phyloP scores from a whole-genome alignment of 2,329 filamentous ascomycete genomes.

The Chrysoporthe cubensis region DNA sequence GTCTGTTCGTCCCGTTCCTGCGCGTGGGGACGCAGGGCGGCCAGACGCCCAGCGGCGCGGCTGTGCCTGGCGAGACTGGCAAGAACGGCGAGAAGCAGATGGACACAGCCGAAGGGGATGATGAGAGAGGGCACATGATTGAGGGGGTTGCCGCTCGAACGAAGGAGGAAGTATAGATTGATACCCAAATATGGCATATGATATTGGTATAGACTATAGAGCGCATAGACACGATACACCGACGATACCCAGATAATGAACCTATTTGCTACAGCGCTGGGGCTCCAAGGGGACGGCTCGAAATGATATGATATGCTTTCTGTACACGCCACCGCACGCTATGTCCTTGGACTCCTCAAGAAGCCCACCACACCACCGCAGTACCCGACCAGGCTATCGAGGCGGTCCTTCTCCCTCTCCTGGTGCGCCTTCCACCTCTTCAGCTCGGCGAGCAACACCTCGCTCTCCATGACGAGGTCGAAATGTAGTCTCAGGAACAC shows the following conservation, averaged over 20 bases:
- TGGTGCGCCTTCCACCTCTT: constrained; percentile 73
- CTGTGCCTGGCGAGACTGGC: neutral
- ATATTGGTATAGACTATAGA: neutral
- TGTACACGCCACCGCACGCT: neutral
- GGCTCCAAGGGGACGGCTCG: too few species aligned
- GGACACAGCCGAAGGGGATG: neutral
- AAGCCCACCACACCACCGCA: constrained; percentile 86
- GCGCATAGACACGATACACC: neutral
- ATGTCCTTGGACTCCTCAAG: constrained; percentile 67
- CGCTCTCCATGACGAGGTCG: constrained; percentile 56
- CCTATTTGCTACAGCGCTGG: neutral
- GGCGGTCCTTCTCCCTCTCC: constrained; percentile 69
- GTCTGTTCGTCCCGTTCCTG: constrained; percentile 56
- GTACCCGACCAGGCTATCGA: constrained; percentile 82
- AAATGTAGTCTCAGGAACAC: constrained; percentile 85
- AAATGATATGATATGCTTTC: too few species aligned
- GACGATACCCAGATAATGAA: neutral
- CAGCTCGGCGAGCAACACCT: constrained; percentile 61
- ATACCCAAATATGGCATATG: neutral
- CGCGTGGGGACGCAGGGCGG: constrained; percentile 57
- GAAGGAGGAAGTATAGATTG: neutral
- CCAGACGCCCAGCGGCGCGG: neutral
- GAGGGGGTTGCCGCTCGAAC: neutral
- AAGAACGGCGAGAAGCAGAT: neutral
- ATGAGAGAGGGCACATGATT: neutral